Evolutionary conservation across 768 basidiomycete species (phyloP), one percentile per base, ranked within the genome.

Genomic region (Mycena rebaudengoi): DNA sequence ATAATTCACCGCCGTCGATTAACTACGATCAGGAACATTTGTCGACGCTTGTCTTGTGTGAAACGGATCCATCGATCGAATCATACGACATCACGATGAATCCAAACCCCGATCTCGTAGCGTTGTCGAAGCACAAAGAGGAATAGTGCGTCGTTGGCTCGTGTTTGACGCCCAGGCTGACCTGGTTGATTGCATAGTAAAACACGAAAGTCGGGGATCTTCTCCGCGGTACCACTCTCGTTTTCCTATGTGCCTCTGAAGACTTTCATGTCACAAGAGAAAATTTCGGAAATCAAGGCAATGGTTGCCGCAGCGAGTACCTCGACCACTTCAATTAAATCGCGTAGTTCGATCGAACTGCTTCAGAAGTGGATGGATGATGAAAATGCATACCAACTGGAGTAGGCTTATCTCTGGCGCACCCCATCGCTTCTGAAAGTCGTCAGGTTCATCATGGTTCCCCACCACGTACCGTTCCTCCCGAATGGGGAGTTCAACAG

Each of bases 311-410:
- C 5, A 3, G 56, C 56, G 16, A 29, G 16, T 2, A 0, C 20
- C 7, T 6, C n/a, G 21, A 58, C n/a, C 11, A 58, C 45, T 13
- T 32, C 21, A 4, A 58, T 58, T 35, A 14, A 18, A 20, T 58
- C 56, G 18, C 6, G 33, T 7, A 23, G 35, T 5, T 12, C 56
- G 0, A 12, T 58, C 1, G 32, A 46, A 10, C 25, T 58, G 23
- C 20, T 58, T 3, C 25, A 58, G 20, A 46, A 58, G 14, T 58
- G 45, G 56, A 14, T 58, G 32, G 45, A 28, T n/a, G 56, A 58
- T 20, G 45, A 46, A 2, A 35, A 58, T n/a, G 18, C 45, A 2
- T 58, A 58, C 23, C 56, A 58, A 18, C 16, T 58, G 8, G 56
- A 58, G 56, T 58, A 14, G 11, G 33, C 43, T 23, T 20, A n/a